Evolutionary conservation across 2,329 filamentous ascomycete genomes (phyloP).

Genomic region (Alternaria burnsii): DNA sequence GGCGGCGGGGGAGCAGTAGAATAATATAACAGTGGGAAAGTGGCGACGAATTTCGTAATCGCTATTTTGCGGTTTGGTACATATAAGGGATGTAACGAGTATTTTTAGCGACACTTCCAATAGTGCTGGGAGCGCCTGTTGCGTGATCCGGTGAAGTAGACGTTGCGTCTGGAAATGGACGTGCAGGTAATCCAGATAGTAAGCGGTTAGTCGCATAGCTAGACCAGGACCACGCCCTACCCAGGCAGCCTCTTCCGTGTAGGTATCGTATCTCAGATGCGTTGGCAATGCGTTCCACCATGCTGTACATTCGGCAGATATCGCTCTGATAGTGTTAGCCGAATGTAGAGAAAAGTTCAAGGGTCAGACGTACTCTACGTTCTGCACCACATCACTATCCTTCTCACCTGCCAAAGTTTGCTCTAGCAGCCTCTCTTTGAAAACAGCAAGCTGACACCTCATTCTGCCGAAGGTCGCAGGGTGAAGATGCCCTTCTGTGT

Average conservation of each 20-base stretch:
- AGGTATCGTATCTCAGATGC: slow-evolving; percentile 48
- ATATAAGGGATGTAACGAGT: slow-evolving; percentile 41
- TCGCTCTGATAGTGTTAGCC: slow-evolving; percentile 30
- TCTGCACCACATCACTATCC: slow-evolving; percentile 37
- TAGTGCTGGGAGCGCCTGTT: slow-evolving; percentile 41
- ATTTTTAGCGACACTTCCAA: slow-evolving; percentile 47
- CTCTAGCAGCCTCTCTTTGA: slow-evolving; percentile 46
- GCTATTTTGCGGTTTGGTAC: slow-evolving; percentile 44
- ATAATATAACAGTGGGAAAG: slow-evolving; percentile 46
- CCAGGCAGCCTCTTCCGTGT: slow-evolving; percentile 45
- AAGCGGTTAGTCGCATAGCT: slow-evolving; percentile 38
- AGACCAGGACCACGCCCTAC: slow-evolving; percentile 30
- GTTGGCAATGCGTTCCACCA: slow-evolving; percentile 41
- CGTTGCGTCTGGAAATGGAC: slow-evolving; percentile 47
- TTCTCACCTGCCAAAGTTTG: slow-evolving; percentile 44
- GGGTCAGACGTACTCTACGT: slow-evolving; percentile 37
- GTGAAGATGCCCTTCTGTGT: slow-evolving; percentile 38
- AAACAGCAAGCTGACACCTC: slow-evolving; percentile 36
- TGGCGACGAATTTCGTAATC: slow-evolving; percentile 42
- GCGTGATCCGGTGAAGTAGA: slow-evolving; percentile 43
- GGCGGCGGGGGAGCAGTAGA: slow-evolving; percentile 48
- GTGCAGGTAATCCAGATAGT: slow-evolving; percentile 48
- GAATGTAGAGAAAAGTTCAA: background rate
- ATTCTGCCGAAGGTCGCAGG: slow-evolving; percentile 40
- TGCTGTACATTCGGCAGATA: slow-evolving; percentile 37